A percentile compares a stretch with the other conserved stretches of the same genome.
phyloP scores from a whole-genome alignment of 2,329 filamentous ascomycete genomes.

The Knufia fluminis region DNA sequence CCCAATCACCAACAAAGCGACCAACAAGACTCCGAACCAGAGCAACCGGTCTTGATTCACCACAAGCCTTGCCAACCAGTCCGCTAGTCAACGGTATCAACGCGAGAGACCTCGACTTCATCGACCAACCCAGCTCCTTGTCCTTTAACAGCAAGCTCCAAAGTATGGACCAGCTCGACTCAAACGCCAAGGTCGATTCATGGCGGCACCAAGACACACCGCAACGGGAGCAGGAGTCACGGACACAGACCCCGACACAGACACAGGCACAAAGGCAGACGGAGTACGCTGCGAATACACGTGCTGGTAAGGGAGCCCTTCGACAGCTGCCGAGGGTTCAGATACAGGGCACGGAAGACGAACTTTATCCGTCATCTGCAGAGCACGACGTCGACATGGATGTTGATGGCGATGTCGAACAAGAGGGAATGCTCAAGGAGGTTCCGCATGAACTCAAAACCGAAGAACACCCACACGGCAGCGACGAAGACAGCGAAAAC shows the following conservation, averaged over 20 bases:
- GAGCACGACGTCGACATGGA: background rate
- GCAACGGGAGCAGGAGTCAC: no score
- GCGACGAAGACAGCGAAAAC: background rate
- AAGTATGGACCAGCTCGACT: conserved; percentile 1
- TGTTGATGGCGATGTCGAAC: background rate
- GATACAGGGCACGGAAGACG: background rate
- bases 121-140: background rate
- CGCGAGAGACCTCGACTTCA: conserved; percentile 4
- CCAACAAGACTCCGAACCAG: background rate
- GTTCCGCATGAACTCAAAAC: background rate
- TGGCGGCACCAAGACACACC: background rate
- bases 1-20: background rate
- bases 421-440: no score
- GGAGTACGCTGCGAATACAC: background rate
- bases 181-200: conserved; percentile 4
- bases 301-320: background rate
- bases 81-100: conserved; percentile 7
- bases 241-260: no score
- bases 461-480: background rate
- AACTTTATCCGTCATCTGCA: background rate
- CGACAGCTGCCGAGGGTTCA: background rate
- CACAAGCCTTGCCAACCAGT: background rate
- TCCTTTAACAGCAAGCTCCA: conserved; percentile 1
- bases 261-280: conserved; percentile 1
- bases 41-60: background rate